Evolutionary conservation across 805 yeast species (phyloP), one percentile per base, ranked within the genome.

Genomic region (Saccharomycodes ludwigii): DNA sequence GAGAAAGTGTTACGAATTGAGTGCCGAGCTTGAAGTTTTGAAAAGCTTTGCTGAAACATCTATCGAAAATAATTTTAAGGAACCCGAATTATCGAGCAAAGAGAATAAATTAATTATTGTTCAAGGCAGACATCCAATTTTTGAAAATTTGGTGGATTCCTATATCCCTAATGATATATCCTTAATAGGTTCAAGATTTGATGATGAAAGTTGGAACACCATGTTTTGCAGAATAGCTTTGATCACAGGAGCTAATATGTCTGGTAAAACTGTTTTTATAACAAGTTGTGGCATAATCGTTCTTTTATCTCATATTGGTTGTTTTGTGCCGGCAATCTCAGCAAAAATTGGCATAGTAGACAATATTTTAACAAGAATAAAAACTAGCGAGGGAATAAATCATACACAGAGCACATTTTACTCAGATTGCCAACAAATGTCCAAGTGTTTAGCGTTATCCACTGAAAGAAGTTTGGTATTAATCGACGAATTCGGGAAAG

Each of bases 401-500:
- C 65, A 41, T 44, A 58, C 35, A 27, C 65, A 48, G 36, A 68
- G 76, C 32, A 60, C 76, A 0, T 72, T 72, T 36, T 58, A 65
- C 48, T 55, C 61, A n/a, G 77, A 71, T 40, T 40, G 60, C 7
- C 54, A 48, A 26, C 69, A 56, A 49, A 58, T 71, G 47, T 52
- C 51, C 35, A 61, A 56, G 40, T 62, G 68, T 30, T 38, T 68
- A 14, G 48, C 58, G 4, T 38, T 63, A 31, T 40, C 54, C 18
- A 65, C 71, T 0, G 43, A 48, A 1, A 52, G 44, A 27, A 65
- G 71, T 9, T 38, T 72, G 18, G 38, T 73, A 2, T 44, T 71
- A 5, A 54, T 71, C 17, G 73, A 70, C 44, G 75, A 69, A 36
- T 68, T 65, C 46, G 76, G 75, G 0, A 66, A 67, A 37, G 74